phyloP scores from a whole-genome alignment of 2,329 filamentous ascomycete species.

The Colletotrichum costaricense region DNA sequence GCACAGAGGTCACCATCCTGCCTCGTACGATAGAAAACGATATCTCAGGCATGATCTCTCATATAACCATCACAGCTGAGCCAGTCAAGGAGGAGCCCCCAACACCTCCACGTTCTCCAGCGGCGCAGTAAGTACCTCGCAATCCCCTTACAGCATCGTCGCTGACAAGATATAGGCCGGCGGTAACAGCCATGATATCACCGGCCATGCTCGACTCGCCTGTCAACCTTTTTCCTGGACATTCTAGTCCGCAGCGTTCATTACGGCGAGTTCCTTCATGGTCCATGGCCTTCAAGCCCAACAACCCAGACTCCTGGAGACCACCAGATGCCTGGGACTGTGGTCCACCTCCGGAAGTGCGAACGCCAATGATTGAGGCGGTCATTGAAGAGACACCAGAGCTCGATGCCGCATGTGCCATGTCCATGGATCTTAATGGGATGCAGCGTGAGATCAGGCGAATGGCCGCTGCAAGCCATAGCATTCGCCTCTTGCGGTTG shows the following conservation, averaged over 20 bases:
- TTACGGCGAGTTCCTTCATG: slow-evolving; percentile 28
- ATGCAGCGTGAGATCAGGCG: slow-evolving; percentile 65
- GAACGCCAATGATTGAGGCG: slow-evolving; percentile 37
- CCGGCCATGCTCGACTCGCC: slow-evolving; percentile 27
- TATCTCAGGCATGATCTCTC: slow-evolving; percentile 47
- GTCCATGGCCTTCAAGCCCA: slow-evolving; percentile 43
- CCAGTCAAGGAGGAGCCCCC: slow-evolving; percentile 41
- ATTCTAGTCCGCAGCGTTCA: slow-evolving; percentile 15
- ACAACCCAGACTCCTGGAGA: slow-evolving; percentile 57
- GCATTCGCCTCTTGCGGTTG: slow-evolving; percentile 65
- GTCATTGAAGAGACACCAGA: slow-evolving; percentile 35
- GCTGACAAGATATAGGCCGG: slow-evolving; percentile 12
- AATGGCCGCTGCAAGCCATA: slow-evolving; percentile 64
- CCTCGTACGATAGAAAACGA: slow-evolving; percentile 46
- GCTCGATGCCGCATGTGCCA: slow-evolving; percentile 39
- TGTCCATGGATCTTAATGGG: slow-evolving; percentile 41
- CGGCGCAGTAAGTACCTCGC: slow-evolving; percentile 41
- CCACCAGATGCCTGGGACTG: slow-evolving; percentile 57
- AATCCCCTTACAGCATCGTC: not conserved
- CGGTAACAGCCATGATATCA: not conserved
- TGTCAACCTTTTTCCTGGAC: slow-evolving; percentile 32
- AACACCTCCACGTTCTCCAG: slow-evolving; percentile 44
- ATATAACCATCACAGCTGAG: slow-evolving; percentile 51
- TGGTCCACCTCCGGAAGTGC: slow-evolving; percentile 41
- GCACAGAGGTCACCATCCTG: slow-evolving; percentile 51